phyloP scores from a whole-genome alignment of 2,329 filamentous ascomycete genomes.

The Microdochium bolleyi region DNA sequence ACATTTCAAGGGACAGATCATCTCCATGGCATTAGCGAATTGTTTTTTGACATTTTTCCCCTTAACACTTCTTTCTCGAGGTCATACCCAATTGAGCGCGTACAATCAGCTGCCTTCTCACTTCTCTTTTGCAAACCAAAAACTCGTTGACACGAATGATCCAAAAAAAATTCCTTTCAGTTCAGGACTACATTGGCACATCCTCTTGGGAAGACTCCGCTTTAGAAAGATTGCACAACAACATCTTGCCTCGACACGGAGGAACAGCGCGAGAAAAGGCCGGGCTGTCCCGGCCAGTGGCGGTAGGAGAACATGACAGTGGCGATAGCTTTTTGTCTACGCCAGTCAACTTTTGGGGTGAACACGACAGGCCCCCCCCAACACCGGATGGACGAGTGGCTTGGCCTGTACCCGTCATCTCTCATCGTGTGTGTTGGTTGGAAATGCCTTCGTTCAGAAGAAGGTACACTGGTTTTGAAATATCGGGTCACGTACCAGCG shows the following conservation, averaged over 20 bases:
- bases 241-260: background rate
- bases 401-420: too few species aligned
- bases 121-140: slow-evolving; percentile 11
- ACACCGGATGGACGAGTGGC: too few species aligned
- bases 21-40: slow-evolving; percentile 40
- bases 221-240: background rate
- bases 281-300: too few species aligned
- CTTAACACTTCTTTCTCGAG: slow-evolving; percentile 19
- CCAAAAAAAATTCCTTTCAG: background rate
- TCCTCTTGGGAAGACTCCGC: background rate
- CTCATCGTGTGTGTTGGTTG: too few species aligned
- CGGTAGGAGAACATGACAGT: too few species aligned
- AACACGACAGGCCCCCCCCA: too few species aligned
- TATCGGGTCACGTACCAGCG: too few species aligned
- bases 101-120: slow-evolving; percentile 2
- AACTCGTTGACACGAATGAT: slow-evolving; percentile 14
- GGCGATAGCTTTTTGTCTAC: too few species aligned
- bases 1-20: slow-evolving; percentile 33
- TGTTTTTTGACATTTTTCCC: slow-evolving; percentile 22
- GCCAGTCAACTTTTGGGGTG: too few species aligned
- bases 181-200: background rate
- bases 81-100: slow-evolving; percentile 24
- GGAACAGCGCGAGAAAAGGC: background rate
- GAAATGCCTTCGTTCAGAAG: too few species aligned
- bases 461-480: too few species aligned